These are phyloP conservation scores for Tolypocladium endophyticum DNA, from an alignment of 2,329 filamentous ascomycete genomes.

Conservation along the genomic window DNA sequence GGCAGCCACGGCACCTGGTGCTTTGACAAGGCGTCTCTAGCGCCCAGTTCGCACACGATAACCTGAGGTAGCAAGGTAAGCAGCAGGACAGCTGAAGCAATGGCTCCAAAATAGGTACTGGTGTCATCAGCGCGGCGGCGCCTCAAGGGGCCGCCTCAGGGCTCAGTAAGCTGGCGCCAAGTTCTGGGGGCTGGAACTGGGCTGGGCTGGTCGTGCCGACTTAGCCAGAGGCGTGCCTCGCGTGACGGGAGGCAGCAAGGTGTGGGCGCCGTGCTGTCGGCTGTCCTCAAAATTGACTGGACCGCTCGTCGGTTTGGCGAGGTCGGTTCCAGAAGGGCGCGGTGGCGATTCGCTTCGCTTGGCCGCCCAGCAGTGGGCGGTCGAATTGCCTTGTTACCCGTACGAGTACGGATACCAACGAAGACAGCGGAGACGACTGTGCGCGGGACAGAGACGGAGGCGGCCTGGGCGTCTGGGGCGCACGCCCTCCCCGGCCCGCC, in stretches of 20 bases:
- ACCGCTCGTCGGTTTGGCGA: neutral
- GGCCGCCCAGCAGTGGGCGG: neutral
- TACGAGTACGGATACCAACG: neutral
- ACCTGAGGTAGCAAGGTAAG: neutral
- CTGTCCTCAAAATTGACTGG: neutral
- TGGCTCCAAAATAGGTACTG: neutral
- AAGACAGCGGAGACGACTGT: neutral
- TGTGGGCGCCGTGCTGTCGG: neutral
- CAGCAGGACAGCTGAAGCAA: neutral
- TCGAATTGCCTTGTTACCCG: neutral
- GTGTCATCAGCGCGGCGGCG: neutral
- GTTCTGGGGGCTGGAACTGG: neutral
- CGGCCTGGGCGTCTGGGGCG: neutral
- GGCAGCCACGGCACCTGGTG: conserved; percentile 20
- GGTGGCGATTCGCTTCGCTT: neutral
- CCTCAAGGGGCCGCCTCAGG: neutral
- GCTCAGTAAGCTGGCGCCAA: neutral
- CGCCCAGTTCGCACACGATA: neutral
- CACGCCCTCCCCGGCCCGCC: neutral
- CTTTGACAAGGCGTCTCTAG: conserved; percentile 8
- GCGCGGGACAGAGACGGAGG: neutral
- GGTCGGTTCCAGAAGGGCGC: neutral
- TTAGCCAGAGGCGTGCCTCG: conserved; percentile 9
- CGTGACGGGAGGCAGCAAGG: neutral
- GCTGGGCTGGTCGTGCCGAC: conserved; percentile 5